A percentile compares a stretch with the other conserved stretches of the same genome.
phyloP scores from a whole-genome alignment of 2,329 filamentous ascomycete species.

The Epichloe sibirici region DNA sequence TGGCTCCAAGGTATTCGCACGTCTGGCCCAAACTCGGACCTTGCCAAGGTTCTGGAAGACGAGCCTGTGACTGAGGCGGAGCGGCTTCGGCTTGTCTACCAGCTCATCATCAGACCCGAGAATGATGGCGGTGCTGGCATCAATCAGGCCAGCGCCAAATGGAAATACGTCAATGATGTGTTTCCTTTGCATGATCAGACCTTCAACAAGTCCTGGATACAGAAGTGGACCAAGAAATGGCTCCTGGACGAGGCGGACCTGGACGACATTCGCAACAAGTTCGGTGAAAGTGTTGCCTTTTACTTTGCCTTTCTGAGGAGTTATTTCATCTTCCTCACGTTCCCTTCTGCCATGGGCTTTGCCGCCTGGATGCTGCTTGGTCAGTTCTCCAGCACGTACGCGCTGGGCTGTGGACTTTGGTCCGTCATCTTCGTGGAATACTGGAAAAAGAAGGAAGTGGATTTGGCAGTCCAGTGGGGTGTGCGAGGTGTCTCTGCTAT shows the following conservation, averaged over 20 bases:
- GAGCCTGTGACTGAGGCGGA: conserved; percentile 83
- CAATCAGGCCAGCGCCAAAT: conserved; percentile 53
- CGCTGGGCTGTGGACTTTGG: conserved; percentile 71
- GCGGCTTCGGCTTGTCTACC: conserved; percentile 74
- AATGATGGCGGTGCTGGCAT: conserved; percentile 71
- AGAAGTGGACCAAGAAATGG: conserved; percentile 61
- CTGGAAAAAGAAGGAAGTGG: conserved; percentile 88
- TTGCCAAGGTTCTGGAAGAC: conserved; percentile 51
- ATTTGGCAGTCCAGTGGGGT: conserved; percentile 79
- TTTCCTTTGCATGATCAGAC: conserved; percentile 69
- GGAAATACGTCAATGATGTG: conserved; percentile 60
- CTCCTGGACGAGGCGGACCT: conserved; percentile 53
- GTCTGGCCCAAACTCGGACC: conserved; percentile 62
- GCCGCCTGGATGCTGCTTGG: conserved; percentile 72
- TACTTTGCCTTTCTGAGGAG: conserved; percentile 92
- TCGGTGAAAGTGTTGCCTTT: conserved; percentile 78
- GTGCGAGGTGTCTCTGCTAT: conserved; percentile 75
- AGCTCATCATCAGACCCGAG: conserved; percentile 63
- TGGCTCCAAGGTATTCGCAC: conserved; percentile 85
- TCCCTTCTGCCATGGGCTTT: conserved; percentile 68
- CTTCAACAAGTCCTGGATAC: conserved; percentile 66
- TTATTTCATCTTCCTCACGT: conserved; percentile 77
- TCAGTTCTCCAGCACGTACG: conserved; percentile 72
- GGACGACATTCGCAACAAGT: conserved; percentile 62
- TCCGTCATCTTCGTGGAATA: conserved; percentile 83